Conservation (phyloP, 345 rosid species). For the Sisymbrium altissimum region DNA sequence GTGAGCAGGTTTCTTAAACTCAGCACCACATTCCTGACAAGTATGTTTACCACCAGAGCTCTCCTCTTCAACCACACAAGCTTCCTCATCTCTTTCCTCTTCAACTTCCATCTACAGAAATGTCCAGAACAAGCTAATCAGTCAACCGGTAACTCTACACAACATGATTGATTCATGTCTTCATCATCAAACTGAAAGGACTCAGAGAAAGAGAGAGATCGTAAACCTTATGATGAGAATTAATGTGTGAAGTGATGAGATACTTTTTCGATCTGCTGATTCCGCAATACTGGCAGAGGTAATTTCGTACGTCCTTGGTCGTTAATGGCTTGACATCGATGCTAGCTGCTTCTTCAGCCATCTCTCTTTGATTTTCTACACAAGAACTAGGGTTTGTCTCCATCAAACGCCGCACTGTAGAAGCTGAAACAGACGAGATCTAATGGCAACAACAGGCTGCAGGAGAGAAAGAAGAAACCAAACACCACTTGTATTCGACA, state of each 20-base stretch:
- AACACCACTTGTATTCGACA: too few species aligned
- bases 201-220: not conserved
- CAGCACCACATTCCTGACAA: constrained; percentile 66
- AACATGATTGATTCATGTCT: too few species aligned
- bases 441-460: too few species aligned
- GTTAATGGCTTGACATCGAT: constrained; percentile 6
- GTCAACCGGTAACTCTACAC: not conserved
- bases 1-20: constrained; percentile 77
- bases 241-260: constrained; percentile 63
- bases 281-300: constrained; percentile 77
- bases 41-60: constrained; percentile 21
- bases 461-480: too few species aligned
- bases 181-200: too few species aligned
- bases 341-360: constrained; percentile 39
- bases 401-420: not conserved
- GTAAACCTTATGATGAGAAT: constrained; percentile 49
- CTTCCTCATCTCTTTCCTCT: constrained; percentile 31
- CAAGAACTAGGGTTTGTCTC: constrained; percentile 3
- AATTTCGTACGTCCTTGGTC: constrained; percentile 58
- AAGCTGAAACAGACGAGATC: not conserved
- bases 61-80: constrained; percentile 21
- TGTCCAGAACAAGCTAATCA: not conserved
- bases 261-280: constrained; percentile 82
- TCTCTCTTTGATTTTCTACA: constrained; percentile 11
- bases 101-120: constrained; percentile 45